Percentiles rank a stretch among this genome's conserved stretches.
Conservation (phyloP, 306 rosid genomes). For the Trifolium fragiferum region DNA sequence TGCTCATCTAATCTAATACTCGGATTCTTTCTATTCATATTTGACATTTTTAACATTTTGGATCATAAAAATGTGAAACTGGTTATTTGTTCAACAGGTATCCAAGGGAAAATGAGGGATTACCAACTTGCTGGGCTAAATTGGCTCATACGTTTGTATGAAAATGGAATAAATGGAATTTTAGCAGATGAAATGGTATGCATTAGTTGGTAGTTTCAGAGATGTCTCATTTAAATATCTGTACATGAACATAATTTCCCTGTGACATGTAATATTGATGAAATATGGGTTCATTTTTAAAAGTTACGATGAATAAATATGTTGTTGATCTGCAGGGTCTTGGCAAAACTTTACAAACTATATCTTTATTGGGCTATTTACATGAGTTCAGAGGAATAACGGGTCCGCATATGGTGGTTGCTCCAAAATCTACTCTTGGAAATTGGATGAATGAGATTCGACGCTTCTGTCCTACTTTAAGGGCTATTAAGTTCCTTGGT, state of each 20-base stretch:
- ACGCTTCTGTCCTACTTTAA: constrained; percentile 88
- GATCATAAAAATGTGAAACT: constrained; percentile 30
- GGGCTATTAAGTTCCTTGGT: constrained; percentile 93
- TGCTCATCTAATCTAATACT: not conserved
- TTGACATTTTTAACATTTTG: not conserved
- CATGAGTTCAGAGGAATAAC: constrained; percentile 92
- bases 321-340: constrained; percentile 71
- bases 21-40: constrained; percentile 26
- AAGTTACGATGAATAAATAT: constrained; percentile 4
- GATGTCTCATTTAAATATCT: constrained; percentile 3
- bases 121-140: constrained; percentile 98
- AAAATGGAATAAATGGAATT: constrained; percentile 98
- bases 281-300: constrained; percentile 20
- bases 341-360: constrained; percentile 96
- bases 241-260: not conserved
- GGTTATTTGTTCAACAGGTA: constrained; percentile 59
- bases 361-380: constrained; percentile 89
- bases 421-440: constrained; percentile 98
- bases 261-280: constrained; percentile 24
- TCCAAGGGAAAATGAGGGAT: constrained; percentile 98
- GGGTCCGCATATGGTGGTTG: constrained; percentile 99
- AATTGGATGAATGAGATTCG: constrained; percentile 99
- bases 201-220: not conserved
- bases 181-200: constrained; percentile 99
- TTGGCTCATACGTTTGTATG: constrained; percentile 95